Conservation (phyloP, 23 red algal genomes). For the Gracilaria domingensis region DNA sequence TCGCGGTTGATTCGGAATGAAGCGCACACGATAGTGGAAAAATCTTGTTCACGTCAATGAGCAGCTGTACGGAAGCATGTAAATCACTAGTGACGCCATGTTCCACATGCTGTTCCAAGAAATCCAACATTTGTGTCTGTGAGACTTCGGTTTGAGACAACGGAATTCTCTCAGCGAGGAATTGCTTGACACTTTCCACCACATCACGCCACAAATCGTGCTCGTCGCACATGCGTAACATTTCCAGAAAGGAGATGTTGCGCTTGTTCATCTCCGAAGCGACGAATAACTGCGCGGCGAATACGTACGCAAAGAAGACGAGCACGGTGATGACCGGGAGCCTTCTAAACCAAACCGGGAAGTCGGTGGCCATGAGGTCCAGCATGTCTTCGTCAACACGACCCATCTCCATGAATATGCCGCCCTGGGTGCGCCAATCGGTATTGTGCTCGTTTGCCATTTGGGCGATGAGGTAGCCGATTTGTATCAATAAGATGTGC, state of each 20-base stretch:
- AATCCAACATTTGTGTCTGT: not conserved
- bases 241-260: not conserved
- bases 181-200: not conserved
- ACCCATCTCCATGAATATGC: not conserved
- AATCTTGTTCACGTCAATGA: constrained; percentile 15
- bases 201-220: constrained; percentile 7
- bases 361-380: not conserved
- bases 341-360: constrained; percentile 16
- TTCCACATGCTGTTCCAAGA: not conserved
- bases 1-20: not conserved
- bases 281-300: not conserved
- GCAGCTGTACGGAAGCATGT: not conserved
- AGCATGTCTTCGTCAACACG: not conserved
- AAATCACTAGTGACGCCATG: constrained; percentile 1
- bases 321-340: not conserved
- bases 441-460: not conserved
- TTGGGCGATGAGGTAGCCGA: not conserved
- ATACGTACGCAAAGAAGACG: not conserved
- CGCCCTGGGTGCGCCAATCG: not conserved
- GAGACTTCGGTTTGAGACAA: not conserved
- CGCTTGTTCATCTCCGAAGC: not conserved
- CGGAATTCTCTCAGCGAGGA: not conserved
- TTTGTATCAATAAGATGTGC: not conserved
- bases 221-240: not conserved
- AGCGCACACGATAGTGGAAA: not conserved